Evolutionary conservation across 179 eudicot genomes (phyloP), one percentile per base, ranked within the genome.

Genomic region (Beta lomatogona): DNA sequence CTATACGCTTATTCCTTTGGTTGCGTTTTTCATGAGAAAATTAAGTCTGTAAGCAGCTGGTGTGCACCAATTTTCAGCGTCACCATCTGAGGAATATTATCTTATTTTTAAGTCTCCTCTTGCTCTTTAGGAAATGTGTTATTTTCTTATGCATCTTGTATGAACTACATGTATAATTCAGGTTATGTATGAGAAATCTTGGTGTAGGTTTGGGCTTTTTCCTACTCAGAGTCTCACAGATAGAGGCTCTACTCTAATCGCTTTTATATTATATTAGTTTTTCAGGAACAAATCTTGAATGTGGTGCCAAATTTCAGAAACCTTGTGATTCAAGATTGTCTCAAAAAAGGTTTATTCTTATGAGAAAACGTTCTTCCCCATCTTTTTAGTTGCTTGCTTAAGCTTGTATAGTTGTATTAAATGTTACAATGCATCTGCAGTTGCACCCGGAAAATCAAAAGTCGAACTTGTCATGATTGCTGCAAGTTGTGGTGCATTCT

Each of bases 281-380:
- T 83, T 83, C 99, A 86, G 99, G 89, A 82, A 93, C 89, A 69
- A 88, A 57, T 77, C 93, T 96, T 64, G 81, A 73, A 66, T 96
- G 99, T 86, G 97, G 95, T 71, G 84, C 88, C 41, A 87, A 85
- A 84, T 81, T 82, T 84, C 89, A 88, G 77, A 89, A 88, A 64
- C 93, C 96, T 84, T 96, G 99, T 85, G 89, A 88, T 81, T 90
- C 94, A 31, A 83, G 89, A 76, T 88, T 92, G 79, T 74, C 91
- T 57, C 44, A 78, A 74, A 82, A 82, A 88, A 84, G 97, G 99
- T 95, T 36, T 31, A 52, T 12, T 50, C 21, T 28, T 4, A 11
- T 61, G 21, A 54, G 9, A 19, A 73, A 15, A 63, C 19, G 13
- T 79, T 69, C 67, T 64, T 68, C 60, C 45, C 16, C 5, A 28